Conservation (phyloP, 2,329 filamentous ascomycete genomes). For the Diplodia scrobiculata region DNA sequence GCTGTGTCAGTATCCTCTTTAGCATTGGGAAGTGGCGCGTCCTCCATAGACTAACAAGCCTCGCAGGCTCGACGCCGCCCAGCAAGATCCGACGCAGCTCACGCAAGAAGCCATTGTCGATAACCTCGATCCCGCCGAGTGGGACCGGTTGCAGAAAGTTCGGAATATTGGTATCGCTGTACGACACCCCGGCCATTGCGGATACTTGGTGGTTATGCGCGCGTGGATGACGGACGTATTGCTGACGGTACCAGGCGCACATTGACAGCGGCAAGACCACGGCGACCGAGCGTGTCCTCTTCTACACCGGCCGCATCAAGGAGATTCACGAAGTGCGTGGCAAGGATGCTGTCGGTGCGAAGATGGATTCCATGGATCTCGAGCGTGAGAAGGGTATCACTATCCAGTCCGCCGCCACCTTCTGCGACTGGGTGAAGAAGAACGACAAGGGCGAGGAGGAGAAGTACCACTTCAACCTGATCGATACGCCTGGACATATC, state of each 20-base stretch:
- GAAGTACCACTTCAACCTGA: constrained; percentile 96
- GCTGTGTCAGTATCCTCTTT: constrained; percentile 40
- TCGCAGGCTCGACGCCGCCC: constrained; percentile 55
- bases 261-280: constrained; percentile 99
- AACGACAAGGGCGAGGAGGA: constrained; percentile 76
- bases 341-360: constrained; percentile 91
- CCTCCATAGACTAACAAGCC: constrained; percentile 2
- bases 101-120: constrained; percentile 70
- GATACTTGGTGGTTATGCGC: neutral
- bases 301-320: constrained; percentile 96
- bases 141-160: constrained; percentile 73
- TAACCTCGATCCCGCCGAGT: constrained; percentile 79
- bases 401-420: constrained; percentile 96
- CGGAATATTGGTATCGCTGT: constrained; percentile 98
- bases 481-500: constrained; percentile 97
- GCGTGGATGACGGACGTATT: neutral
- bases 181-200: constrained; percentile 41
- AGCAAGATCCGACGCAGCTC: constrained; percentile 58
- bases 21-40: constrained; percentile 6
- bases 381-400: constrained; percentile 99
- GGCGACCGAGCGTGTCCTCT: constrained; percentile 91
- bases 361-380: constrained; percentile 99
- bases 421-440: constrained; percentile 93
- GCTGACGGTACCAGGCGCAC: constrained; percentile 66
- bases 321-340: constrained; percentile 95